Evolutionary conservation across 805 yeast species (phyloP), one percentile per base, ranked within the genome.

Genomic region (Lipomyces kockii): DNA sequence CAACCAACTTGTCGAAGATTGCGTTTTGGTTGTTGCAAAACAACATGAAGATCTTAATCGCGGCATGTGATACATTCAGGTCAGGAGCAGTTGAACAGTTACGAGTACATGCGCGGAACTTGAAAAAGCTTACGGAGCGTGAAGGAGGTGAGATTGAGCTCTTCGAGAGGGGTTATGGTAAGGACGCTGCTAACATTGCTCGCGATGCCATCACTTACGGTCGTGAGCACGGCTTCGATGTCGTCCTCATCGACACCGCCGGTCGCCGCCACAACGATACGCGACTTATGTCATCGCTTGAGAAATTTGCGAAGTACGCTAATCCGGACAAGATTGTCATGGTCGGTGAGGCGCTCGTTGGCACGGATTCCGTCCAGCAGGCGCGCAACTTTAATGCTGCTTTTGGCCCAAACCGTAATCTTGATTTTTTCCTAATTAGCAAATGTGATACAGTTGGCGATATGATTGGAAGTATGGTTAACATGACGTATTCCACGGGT

Each of bases 1-100:
- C 98, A 0, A 94, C 99, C 1, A 95, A 94, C 75, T 81, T 94
- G 69, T 95, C 98, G 32, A 94, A 94, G 78, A 80, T 94, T 62
- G 98, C 97, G 1, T 94, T 91, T 78, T 94, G 99, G 99, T 83
- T 94, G 62, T 80, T 94, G 65, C 98, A 95, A 76, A 94, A 95
- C 78, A 87, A 94, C 75, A 83, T 91, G 77, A 87, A 85, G 72
- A 97, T 94, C 0, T 82, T 94, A 62, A 90, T 94, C 74, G 96
- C 97, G 27, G 99, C 99, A 0, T 94, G 98, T 80, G 99, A 94
- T 80, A 95, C 99, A 0, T 94, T 94, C 80, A 85, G 99, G 79
- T 91, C 97, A 0, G 99, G 99, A 62, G 99, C 99, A 0, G 98
- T 94, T n/a, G 98, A 94, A 78, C 99, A 94, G 80, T 82, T 94